Conservation (phyloP, 2,329 filamentous ascomycete species). For the Oidium heveae region DNA sequence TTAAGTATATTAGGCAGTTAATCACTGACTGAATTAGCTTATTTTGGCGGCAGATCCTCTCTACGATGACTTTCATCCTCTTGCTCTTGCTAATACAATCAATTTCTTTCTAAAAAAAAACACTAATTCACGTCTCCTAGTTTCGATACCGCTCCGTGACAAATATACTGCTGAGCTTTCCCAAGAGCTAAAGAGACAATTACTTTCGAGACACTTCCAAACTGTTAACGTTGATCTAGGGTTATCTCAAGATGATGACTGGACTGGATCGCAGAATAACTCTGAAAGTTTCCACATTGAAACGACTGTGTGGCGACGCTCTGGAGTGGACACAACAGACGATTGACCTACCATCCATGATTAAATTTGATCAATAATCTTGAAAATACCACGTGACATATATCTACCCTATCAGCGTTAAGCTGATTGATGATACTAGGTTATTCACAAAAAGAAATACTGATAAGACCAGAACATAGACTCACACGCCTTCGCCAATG, state of each 20-base stretch:
- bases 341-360: background rate
- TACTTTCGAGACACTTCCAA: background rate
- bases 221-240: background rate
- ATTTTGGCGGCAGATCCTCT: constrained; percentile 69
- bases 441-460: background rate
- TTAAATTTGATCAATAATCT: background rate
- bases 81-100: constrained; percentile 46
- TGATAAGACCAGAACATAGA: background rate
- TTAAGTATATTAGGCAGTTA: background rate
- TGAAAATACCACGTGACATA: background rate
- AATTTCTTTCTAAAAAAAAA: constrained; percentile 33
- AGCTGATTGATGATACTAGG: background rate
- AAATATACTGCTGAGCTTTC: constrained; percentile 5
- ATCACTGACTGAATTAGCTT: constrained; percentile 20
- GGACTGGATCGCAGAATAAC: background rate
- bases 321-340: background rate
- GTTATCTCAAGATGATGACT: background rate
- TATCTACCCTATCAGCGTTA: background rate
- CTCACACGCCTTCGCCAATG: too few species aligned
- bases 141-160: constrained; percentile 63
- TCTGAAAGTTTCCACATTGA: background rate
- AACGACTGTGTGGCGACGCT: background rate
- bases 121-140: constrained; percentile 35
- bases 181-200: background rate
- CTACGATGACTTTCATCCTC: constrained; percentile 65